Percentiles rank a stretch among this genome's conserved stretches.
These are phyloP conservation scores for Plasmodium sp. DNA, from an alignment of 169 alveolate species.

Conservation along the genomic window DNA sequence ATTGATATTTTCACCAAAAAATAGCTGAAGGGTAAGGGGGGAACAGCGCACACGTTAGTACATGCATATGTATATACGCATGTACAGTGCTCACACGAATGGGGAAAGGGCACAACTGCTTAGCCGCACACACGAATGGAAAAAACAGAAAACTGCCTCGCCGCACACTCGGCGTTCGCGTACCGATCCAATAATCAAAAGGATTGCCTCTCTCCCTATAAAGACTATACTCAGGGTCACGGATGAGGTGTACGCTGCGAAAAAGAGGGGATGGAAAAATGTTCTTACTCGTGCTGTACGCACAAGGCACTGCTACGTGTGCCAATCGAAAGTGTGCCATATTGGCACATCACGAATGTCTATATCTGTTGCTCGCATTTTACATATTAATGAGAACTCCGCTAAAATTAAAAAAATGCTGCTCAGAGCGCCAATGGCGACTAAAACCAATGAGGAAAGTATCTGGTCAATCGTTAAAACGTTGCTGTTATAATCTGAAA, in stretches of 20 bases:
- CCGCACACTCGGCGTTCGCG: neutral
- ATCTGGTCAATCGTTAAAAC: slow-evolving; percentile 32
- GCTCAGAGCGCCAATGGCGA: slow-evolving; percentile 30
- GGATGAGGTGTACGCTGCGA: slow-evolving; percentile 48
- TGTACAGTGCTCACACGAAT: neutral
- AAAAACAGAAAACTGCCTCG: neutral
- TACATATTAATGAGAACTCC: slow-evolving; percentile 55
- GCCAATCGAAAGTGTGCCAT: neutral
- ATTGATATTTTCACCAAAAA: slow-evolving; percentile 59
- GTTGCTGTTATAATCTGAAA: slow-evolving; percentile 37
- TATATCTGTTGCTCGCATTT: neutral
- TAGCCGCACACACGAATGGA: neutral
- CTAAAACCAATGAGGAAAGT: neutral
- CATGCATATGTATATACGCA: neutral
- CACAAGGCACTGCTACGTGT: neutral
- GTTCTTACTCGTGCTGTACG: neutral
- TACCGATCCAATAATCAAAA: slow-evolving; percentile 68
- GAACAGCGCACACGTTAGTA: neutral
- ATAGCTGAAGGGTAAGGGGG: slow-evolving; percentile 8
- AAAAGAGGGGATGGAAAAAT: neutral
- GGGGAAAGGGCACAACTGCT: neutral
- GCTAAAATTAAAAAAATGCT: slow-evolving; percentile 57
- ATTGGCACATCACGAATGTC: neutral
- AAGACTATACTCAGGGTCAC: slow-evolving; percentile 57
- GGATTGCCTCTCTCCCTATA: slow-evolving; percentile 67